phyloP scores from a whole-genome alignment of 2,329 filamentous ascomycete genomes.

The Dactylellina sp. region DNA sequence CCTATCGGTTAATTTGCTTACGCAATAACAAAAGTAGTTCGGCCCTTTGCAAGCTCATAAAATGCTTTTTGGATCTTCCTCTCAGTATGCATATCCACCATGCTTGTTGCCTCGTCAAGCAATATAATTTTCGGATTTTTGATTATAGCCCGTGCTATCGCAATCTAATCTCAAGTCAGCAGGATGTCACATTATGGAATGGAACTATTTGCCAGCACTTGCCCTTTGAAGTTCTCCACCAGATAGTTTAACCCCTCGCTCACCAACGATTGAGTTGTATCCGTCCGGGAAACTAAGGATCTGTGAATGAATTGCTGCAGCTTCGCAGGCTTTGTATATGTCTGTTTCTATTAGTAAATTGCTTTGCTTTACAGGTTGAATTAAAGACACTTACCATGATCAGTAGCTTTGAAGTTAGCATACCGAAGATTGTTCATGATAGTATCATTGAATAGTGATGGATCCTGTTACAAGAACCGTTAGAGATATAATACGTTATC shows the following conservation, averaged over 20 bases:
- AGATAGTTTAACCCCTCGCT: constrained; percentile 67
- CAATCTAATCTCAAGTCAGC: constrained; percentile 57
- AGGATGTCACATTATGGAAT: constrained; percentile 2
- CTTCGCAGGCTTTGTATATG: constrained; percentile 71
- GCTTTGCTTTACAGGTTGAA: background rate
- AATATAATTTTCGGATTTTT: constrained; percentile 65
- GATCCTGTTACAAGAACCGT: constrained; percentile 66
- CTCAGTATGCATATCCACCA: constrained; percentile 67
- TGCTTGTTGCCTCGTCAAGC: constrained; percentile 69
- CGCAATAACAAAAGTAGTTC: constrained; percentile 69
- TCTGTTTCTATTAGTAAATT: constrained; percentile 63
- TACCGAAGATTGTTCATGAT: constrained; percentile 76
- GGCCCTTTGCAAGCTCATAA: constrained; percentile 65
- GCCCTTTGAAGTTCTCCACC: constrained; percentile 68
- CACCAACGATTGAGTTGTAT: constrained; percentile 67
- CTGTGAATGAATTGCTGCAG: constrained; percentile 74
- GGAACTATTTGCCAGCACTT: background rate
- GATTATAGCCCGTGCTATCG: constrained; percentile 63
- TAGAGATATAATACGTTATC: background rate
- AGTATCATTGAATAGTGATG: constrained; percentile 73
- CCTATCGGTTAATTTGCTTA: constrained; percentile 63
- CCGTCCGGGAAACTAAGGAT: constrained; percentile 71
- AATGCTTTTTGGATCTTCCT: constrained; percentile 66
- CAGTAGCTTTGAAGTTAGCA: constrained; percentile 71
- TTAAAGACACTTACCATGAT: constrained; percentile 63